Evolutionary conservation across 352 stramenopile species (phyloP).

Genomic region (Globisporangium cystogenes): DNA sequence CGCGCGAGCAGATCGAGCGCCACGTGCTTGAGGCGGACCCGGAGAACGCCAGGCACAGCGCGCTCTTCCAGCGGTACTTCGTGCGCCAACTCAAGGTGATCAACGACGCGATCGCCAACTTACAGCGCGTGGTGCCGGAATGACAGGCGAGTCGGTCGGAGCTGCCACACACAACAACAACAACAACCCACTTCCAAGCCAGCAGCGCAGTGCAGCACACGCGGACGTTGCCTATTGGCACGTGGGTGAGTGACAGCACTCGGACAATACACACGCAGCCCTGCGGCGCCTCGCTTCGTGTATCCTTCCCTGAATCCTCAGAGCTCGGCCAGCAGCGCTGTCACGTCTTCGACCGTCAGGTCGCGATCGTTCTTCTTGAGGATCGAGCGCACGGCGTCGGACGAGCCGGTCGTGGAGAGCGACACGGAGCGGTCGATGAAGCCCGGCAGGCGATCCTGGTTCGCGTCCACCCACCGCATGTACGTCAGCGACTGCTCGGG

Average conservation of each 20-base stretch:
- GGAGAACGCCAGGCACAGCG: slow-evolving; percentile 8
- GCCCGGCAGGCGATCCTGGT: slow-evolving; percentile 59
- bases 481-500: slow-evolving; percentile 83
- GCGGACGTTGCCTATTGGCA: not conserved
- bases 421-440: slow-evolving; percentile 63
- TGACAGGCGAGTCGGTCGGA: not conserved
- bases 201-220: not conserved
- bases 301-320: slow-evolving; percentile 13
- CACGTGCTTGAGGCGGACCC: slow-evolving; percentile 9
- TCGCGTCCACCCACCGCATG: slow-evolving; percentile 75
- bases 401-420: slow-evolving; percentile 42
- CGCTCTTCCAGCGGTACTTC: slow-evolving; percentile 17
- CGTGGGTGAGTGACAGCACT: not conserved
- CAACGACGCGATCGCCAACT: slow-evolving; percentile 11
- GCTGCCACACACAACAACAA: not conserved
- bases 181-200: no score
- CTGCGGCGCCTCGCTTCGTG: not conserved
- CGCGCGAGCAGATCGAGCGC: slow-evolving; percentile 6
- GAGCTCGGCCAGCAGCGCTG: slow-evolving; percentile 62
- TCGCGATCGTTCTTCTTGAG: slow-evolving; percentile 82
- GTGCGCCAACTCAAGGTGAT: slow-evolving; percentile 16
- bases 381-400: slow-evolving; percentile 68
- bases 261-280: slow-evolving; percentile 2
- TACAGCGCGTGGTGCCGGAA: slow-evolving; percentile 7
- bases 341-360: slow-evolving; percentile 84